A percentile compares a stretch with the other conserved stretches of the same genome.
Evolutionary conservation across 1,284 basidiomycete genomes (phyloP).

Genomic region (Cronartium ribicola): DNA sequence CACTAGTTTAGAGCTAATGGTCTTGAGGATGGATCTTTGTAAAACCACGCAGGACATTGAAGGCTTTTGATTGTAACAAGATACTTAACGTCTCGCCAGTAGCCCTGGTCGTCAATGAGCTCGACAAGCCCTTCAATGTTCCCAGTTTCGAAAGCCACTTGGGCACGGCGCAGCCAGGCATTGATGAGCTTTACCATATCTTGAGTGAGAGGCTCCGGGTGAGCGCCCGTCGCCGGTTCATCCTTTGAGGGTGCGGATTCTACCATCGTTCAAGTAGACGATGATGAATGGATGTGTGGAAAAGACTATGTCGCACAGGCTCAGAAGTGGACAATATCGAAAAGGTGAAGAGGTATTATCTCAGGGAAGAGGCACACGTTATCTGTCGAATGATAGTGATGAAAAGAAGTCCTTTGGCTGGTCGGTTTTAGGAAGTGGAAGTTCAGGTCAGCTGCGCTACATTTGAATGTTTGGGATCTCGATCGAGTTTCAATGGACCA

Average conservation of each 20-base stretch:
- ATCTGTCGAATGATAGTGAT: too few relatives aligned
- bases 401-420: too few relatives aligned
- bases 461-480: too few relatives aligned
- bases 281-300: too few relatives aligned
- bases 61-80: not conserved
- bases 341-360: too few relatives aligned
- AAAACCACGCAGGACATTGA: not conserved
- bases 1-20: not conserved
- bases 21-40: not conserved
- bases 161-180: conserved; percentile 57
- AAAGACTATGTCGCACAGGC: too few relatives aligned
- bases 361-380: too few relatives aligned
- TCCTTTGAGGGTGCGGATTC: not conserved
- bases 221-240: not conserved
- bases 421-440: too few relatives aligned
- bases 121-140: conserved; percentile 53
- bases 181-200: not conserved
- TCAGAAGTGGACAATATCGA: too few relatives aligned
- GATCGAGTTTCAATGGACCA: too few relatives aligned
- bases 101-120: conserved; percentile 56
- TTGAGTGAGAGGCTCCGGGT: not conserved
- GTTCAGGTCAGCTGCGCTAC: too few relatives aligned
- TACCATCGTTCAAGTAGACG: too few relatives aligned
- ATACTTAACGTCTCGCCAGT: conserved; percentile 58
- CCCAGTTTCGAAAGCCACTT: conserved; percentile 50